A percentile compares a stretch with the other conserved stretches of the same genome.
phyloP scores from a whole-genome alignment of 2,329 filamentous ascomycete genomes.

The Mycosphaerella arachidis region DNA sequence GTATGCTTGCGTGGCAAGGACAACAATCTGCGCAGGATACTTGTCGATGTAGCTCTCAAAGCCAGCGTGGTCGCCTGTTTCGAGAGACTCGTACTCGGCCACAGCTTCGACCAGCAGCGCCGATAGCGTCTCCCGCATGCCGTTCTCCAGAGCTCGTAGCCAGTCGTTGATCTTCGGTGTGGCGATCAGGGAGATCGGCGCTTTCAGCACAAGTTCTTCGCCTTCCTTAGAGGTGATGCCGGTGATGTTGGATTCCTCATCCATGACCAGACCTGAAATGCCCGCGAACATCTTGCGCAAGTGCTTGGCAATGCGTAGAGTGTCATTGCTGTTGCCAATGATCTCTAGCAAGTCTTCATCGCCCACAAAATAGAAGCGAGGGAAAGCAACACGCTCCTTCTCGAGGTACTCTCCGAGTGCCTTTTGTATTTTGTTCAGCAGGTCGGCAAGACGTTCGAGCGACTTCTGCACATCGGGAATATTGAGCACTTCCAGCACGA shows the following conservation, averaged over 20 bases:
- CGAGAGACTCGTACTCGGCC: conserved; percentile 67
- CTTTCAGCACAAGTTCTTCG: conserved; percentile 81
- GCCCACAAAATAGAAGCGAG: conserved; percentile 98
- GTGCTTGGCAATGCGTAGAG: conserved; percentile 91
- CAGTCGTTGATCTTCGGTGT: conserved; percentile 98
- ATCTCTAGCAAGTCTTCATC: conserved; percentile 98
- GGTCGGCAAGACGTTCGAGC: conserved; percentile 87
- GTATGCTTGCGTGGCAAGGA: conserved; percentile 85
- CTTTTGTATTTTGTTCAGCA: conserved; percentile 98
- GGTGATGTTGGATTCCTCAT: conserved; percentile 82
- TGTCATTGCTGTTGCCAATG: conserved; percentile 98
- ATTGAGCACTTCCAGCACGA: conserved; percentile 90
- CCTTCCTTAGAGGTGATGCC: conserved; percentile 95
- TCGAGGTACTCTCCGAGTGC: conserved; percentile 97
- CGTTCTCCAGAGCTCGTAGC: conserved; percentile 86
- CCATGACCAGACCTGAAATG: conserved; percentile 82
- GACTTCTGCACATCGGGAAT: conserved; percentile 96
- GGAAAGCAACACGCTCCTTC: conserved; percentile 94
- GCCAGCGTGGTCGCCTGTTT: conserved; percentile 63
- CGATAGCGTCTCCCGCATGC: conserved; percentile 90
- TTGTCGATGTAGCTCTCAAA: conserved; percentile 76
- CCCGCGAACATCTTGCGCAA: conserved; percentile 99
- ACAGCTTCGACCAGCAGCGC: conserved; percentile 85
- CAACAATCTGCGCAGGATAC: conserved; percentile 91
- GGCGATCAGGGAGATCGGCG: conserved; percentile 85